Evolutionary conservation across 75 land plant genomes (phyloP), one percentile per base, ranked within the genome.

Genomic region (Cupressus sempervirens): DNA sequence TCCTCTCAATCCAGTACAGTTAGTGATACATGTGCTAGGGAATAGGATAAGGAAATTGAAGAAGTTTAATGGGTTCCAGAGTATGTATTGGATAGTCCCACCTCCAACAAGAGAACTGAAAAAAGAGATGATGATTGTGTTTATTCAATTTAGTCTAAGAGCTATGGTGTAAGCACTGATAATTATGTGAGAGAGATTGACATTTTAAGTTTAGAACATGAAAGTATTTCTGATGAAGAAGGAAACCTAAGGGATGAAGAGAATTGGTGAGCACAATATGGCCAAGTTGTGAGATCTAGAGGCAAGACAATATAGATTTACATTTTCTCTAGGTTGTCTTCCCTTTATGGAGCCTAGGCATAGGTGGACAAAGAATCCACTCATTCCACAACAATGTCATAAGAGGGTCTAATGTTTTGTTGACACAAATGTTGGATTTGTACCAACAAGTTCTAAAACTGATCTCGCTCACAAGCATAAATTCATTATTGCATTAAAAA

Each of bases 241-340:
- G 91, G 81, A 86, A 41, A 20, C 38, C 75, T 84, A 9, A 86
- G 65, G 80, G 90, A 92, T 29, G 95, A 92, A 83, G 92, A 92
- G 29, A 88, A 84, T 72, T 96, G 98, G 98, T 88, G 74, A 85
- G 97, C 95, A 68, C 98, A 93, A 70, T 96, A 95, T 90, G 94
- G 96, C 40, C 98, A 95, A 90, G 95, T 92, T 26, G 87, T 75
- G 30, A 88, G 76, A 56, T 48, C 88, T 16, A 82, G 52, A 3
- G 89, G 58, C 89, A 87, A 81, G 85, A 84, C 40, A 36, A 84
- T n/a, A n/a, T n/a, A n/a, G n/a, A n/a, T n/a, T n/a, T n/a, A n/a
- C n/a, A n/a, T n/a, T n/a, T n/a, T n/a, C n/a, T n/a, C n/a, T n/a
- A n/a, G n/a, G n/a, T n/a, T n/a, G n/a, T n/a, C n/a, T n/a, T n/a